Percentiles rank a stretch among this genome's conserved stretches.
Evolutionary conservation across 352 stramenopile genomes (phyloP).

Genomic region (Pythium rhizo-oryzae): DNA sequence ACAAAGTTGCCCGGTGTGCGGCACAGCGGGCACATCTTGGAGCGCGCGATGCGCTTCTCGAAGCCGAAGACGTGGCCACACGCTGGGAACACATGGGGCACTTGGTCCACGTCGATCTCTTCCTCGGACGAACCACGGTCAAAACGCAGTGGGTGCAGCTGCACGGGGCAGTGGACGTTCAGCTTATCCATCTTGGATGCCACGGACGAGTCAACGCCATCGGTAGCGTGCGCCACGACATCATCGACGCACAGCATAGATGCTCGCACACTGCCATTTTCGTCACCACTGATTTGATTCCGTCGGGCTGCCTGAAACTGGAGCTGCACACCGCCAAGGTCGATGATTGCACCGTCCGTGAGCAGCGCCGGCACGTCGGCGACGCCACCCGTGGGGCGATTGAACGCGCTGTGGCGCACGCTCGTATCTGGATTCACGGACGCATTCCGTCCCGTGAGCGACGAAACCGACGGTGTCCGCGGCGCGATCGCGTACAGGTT

Average conservation of each 20-base stretch:
- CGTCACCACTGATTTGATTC: conserved; percentile 7
- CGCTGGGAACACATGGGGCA: conserved; percentile 73
- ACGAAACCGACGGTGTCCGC: conserved; percentile 28
- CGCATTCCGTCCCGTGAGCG: conserved; percentile 18
- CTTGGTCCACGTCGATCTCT: conserved; percentile 52
- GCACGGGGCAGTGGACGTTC: conserved; percentile 79
- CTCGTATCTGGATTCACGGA: conserved; percentile 18
- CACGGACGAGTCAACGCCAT: conserved; percentile 44
- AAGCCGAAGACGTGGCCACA: conserved; percentile 86
- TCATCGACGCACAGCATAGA: conserved; percentile 15
- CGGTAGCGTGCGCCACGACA: background rate
- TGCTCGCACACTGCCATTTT: conserved; percentile 18
- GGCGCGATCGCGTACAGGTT: conserved; percentile 71
- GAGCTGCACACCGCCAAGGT: conserved; percentile 75
- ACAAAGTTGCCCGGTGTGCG: conserved; percentile 65
- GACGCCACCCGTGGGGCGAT: conserved; percentile 48
- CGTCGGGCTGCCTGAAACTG: conserved; percentile 64
- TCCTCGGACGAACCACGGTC: conserved; percentile 39
- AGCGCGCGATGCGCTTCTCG: conserved; percentile 63
- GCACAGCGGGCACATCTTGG: conserved; percentile 68
- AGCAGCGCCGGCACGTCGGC: conserved; percentile 50
- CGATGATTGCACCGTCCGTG: conserved; percentile 73
- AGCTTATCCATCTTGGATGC: conserved; percentile 65
- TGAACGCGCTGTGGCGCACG: conserved; percentile 66
- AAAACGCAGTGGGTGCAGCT: conserved; percentile 72